Base-by-base conservation (phyloP, 2,329 filamentous ascomycete genomes). In the Exserohilum rostratum region DNA sequence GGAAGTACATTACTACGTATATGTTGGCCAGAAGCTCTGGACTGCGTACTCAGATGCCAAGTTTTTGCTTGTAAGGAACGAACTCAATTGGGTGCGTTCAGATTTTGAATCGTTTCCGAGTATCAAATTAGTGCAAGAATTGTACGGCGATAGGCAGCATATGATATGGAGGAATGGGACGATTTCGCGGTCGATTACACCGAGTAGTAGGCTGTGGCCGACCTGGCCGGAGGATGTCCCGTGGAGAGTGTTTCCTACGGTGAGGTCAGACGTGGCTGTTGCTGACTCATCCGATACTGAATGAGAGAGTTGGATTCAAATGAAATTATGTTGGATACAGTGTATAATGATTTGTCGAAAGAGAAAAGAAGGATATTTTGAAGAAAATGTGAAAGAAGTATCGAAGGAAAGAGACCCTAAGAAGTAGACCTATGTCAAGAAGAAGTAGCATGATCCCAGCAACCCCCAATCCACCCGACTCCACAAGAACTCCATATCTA, bases 401-500 rank as follows among this genome's bases (percentile, higher is more conserved):
- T n/a, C n/a, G n/a, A n/a, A n/a, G n/a, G n/a, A n/a, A n/a, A n/a
- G n/a, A n/a, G n/a, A n/a, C n/a, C n/a, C n/a, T n/a, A n/a, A n/a
- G n/a, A n/a, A n/a, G n/a, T n/a, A n/a, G n/a, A n/a, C n/a, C n/a
- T n/a, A n/a, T n/a, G n/a, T n/a, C n/a, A n/a, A n/a, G n/a, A n/a
- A n/a, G n/a, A n/a, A n/a, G n/a, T n/a, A n/a, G n/a, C n/a, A n/a
- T n/a, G n/a, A n/a, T 17, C 2, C 15, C 11, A 11, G 5, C 0
- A 12, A 4, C 10, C 22, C 11, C 11, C 5, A 0, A 12, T 1
- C 12, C 3, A 0, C 1, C n/a, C n/a, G n/a, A n/a, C n/a, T n/a
- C 27, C 50, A 53, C 38, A 53, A 53, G 3, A 50, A 66, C 2
- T 43, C 42, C 13, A 42, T n/a, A 39, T 66, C 62, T n/a, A n/a